These are phyloP conservation scores for Xylaria sp. DNA, from an alignment of 2,329 filamentous ascomycete genomes.

Conservation along the genomic window DNA sequence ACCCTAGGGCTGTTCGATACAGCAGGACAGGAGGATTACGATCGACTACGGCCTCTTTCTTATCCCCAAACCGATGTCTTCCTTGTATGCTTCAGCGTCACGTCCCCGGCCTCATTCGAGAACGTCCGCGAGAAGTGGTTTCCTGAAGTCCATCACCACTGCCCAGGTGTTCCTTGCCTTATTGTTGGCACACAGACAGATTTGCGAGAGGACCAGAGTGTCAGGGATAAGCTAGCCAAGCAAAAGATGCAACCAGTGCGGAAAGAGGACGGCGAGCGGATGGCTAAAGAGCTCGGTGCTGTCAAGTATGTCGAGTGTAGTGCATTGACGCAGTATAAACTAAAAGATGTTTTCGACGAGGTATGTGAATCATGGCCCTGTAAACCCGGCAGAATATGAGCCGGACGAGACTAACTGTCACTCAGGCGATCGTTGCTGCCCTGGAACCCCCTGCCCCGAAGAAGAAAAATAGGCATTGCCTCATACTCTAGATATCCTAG, in stretches of 20 bases:
- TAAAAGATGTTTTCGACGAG: constrained; percentile 99
- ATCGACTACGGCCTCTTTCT: constrained; percentile 92
- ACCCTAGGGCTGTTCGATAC: constrained; percentile 98
- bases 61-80: constrained; percentile 99
- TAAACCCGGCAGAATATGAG: neutral
- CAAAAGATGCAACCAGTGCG: constrained; percentile 96
- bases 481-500: constrained; percentile 66
- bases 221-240: constrained; percentile 90
- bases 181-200: constrained; percentile 98
- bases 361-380: constrained; percentile 60
- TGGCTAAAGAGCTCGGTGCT: constrained; percentile 96
- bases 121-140: constrained; percentile 99
- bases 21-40: constrained; percentile 99
- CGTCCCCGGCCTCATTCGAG: constrained; percentile 96
- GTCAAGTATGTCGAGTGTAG: constrained; percentile 99
- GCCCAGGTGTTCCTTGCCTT: constrained; percentile 94
- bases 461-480: constrained; percentile 77
- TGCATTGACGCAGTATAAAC: constrained; percentile 95
- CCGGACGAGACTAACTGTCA: constrained; percentile 38
- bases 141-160: constrained; percentile 98
- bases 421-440: constrained; percentile 91
- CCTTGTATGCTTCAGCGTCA: constrained; percentile 98
- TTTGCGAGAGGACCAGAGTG: constrained; percentile 86
- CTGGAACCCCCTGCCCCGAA: constrained; percentile 87
- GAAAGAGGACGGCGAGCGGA: constrained; percentile 91